These are phyloP conservation scores for Apocynum venetum DNA, from an alignment of 257 asterid species.

Conservation along the genomic window DNA sequence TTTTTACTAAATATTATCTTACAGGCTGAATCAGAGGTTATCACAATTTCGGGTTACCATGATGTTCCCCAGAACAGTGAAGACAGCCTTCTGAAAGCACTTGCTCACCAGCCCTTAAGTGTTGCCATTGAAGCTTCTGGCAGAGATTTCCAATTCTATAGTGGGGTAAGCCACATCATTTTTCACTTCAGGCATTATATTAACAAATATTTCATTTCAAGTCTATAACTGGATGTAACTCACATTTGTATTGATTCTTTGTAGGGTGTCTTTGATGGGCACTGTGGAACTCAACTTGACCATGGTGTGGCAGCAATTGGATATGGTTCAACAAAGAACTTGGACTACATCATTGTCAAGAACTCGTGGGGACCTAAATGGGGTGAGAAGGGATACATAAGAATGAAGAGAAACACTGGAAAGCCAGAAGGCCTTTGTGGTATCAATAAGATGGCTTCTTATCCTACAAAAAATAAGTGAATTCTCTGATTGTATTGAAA, in stretches of 20 bases:
- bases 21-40: conserved; percentile 15
- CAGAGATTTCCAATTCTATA: conserved; percentile 66
- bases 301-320: conserved; percentile 30
- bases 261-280: conserved; percentile 67
- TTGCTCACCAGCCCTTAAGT: conserved; percentile 71
- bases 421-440: conserved; percentile 57
- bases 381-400: conserved; percentile 64
- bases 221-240: neutral
- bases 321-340: conserved; percentile 19
- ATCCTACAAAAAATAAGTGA: conserved; percentile 47
- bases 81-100: conserved; percentile 56
- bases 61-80: conserved; percentile 68
- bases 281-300: conserved; percentile 40
- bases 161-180: conserved; percentile 38
- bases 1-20: neutral
- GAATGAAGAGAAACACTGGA: conserved; percentile 59
- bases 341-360: conserved; percentile 46
- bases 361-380: conserved; percentile 70
- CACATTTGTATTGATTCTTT: neutral
- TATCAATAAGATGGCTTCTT: conserved; percentile 56
- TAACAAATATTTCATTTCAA: neutral
- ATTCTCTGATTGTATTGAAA: neutral
- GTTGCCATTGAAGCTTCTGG: conserved; percentile 81
- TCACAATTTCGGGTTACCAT: conserved; percentile 20
- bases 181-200: neutral